phyloP scores from a whole-genome alignment of 202 grass and related monocot genomes.

The Elaeis oleifera region DNA sequence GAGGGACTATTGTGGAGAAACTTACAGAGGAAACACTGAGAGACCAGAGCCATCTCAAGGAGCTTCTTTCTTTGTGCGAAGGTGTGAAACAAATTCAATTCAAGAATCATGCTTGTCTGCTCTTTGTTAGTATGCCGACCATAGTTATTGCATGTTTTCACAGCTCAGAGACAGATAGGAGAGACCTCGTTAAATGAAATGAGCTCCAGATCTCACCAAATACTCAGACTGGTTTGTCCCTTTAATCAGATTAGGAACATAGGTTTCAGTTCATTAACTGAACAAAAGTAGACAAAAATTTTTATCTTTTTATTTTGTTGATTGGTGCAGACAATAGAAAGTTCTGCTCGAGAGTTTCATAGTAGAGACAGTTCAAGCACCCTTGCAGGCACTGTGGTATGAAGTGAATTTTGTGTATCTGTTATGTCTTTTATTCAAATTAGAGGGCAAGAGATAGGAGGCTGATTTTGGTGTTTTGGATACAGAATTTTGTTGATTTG shows the following conservation, averaged over 20 bases:
- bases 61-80: conserved; percentile 77
- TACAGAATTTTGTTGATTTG: conserved; percentile 94
- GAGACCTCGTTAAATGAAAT: conserved; percentile 78
- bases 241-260: not conserved
- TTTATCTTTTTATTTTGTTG: conserved; percentile 10
- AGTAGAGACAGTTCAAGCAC: conserved; percentile 54
- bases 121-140: conserved; percentile 15
- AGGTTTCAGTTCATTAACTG: not conserved
- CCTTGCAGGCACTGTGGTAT: conserved; percentile 79
- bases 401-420: conserved; percentile 16
- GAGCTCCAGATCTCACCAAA: conserved; percentile 92
- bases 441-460: too few species aligned
- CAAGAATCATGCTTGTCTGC: not conserved
- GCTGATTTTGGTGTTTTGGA: conserved; percentile 5
- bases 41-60: conserved; percentile 68
- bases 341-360: conserved; percentile 43
- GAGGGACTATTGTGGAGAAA: conserved; percentile 88
- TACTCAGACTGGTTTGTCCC: conserved; percentile 74
- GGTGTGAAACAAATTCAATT: conserved; percentile 23
- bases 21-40: conserved; percentile 66
- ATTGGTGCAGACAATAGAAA: conserved; percentile 57
- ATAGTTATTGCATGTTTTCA: not conserved
- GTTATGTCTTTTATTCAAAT: not conserved
- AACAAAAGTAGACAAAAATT: not conserved
- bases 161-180: conserved; percentile 86